Conservation (phyloP, 2,329 filamentous ascomycete genomes). For the Decorospora gaudefroyi region DNA sequence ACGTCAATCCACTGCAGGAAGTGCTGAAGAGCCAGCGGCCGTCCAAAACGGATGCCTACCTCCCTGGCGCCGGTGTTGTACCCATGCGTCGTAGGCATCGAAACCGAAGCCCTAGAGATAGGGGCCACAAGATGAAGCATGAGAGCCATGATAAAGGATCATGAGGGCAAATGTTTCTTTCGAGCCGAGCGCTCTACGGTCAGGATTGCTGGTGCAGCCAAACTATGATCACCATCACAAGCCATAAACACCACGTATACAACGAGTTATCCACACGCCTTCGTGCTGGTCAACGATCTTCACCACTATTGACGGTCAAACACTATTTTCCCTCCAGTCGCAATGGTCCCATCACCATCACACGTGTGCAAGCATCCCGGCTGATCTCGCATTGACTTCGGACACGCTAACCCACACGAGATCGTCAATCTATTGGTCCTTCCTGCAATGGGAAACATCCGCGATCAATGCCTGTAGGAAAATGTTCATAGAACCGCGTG, state of each 20-base stretch:
- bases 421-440: conserved; percentile 12
- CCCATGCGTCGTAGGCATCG: conserved; percentile 33
- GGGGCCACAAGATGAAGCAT: conserved; percentile 28
- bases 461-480: conserved; percentile 18
- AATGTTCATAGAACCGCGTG: conserved; percentile 11
- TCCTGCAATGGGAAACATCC: conserved; percentile 15
- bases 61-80: conserved; percentile 30
- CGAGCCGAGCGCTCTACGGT: conserved; percentile 31
- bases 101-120: conserved; percentile 28
- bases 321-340: conserved; percentile 6
- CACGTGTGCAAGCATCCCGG: conserved; percentile 22
- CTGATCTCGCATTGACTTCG: conserved; percentile 12
- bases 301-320: neutral
- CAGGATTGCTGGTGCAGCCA: conserved; percentile 22
- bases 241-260: conserved; percentile 1
- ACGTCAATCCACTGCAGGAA: conserved; percentile 18
- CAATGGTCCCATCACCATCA: conserved; percentile 5
- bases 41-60: conserved; percentile 28
- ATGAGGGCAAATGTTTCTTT: conserved; percentile 25
- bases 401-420: conserved; percentile 16
- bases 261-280: neutral
- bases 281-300: neutral
- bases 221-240: conserved; percentile 14
- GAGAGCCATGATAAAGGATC: conserved; percentile 32
- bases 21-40: conserved; percentile 28